Conservation (phyloP, 2,329 filamentous ascomycete species). For the Fusarium cicatricum region DNA sequence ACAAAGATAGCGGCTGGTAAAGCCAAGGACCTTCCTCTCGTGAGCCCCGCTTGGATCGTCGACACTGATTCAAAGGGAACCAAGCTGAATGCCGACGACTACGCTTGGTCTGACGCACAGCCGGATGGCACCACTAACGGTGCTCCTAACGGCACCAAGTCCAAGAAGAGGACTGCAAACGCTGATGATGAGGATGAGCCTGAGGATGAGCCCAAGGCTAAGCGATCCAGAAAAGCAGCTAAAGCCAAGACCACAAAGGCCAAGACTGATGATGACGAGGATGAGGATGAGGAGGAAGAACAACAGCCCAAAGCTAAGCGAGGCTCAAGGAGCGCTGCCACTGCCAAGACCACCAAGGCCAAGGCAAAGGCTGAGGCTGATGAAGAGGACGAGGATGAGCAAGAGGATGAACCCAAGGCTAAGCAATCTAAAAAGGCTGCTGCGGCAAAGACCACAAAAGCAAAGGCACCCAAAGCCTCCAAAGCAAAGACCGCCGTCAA, state of each 20-base stretch:
- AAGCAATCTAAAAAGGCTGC: slow-evolving; percentile 38
- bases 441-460: slow-evolving; percentile 7
- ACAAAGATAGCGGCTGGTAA: slow-evolving; percentile 61
- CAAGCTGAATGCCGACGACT: slow-evolving; percentile 38
- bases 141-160: slow-evolving; percentile 22
- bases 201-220: slow-evolving; percentile 41
- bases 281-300: too few relatives aligned
- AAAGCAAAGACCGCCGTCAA: slow-evolving; percentile 26
- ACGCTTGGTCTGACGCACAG: slow-evolving; percentile 42
- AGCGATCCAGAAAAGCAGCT: slow-evolving; percentile 34
- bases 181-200: slow-evolving; percentile 30
- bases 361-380: slow-evolving; percentile 41
- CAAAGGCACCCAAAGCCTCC: slow-evolving; percentile 34
- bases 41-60: slow-evolving; percentile 69
- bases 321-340: too few relatives aligned
- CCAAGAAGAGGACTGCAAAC: slow-evolving; percentile 42
- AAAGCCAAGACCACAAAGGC: slow-evolving; percentile 19
- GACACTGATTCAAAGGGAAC: slow-evolving; percentile 55
- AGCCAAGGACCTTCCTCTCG: slow-evolving; percentile 59
- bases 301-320: too few relatives aligned
- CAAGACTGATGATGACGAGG: background rate
- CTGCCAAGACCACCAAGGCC: slow-evolving; percentile 25
- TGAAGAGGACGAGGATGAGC: slow-evolving; percentile 32
- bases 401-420: slow-evolving; percentile 39
- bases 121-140: slow-evolving; percentile 35